A percentile compares a stretch with the other conserved stretches of the same genome.
These are phyloP conservation scores for Microcera coccophila DNA, from an alignment of 2,329 filamentous ascomycete species.

Conservation along the genomic window DNA sequence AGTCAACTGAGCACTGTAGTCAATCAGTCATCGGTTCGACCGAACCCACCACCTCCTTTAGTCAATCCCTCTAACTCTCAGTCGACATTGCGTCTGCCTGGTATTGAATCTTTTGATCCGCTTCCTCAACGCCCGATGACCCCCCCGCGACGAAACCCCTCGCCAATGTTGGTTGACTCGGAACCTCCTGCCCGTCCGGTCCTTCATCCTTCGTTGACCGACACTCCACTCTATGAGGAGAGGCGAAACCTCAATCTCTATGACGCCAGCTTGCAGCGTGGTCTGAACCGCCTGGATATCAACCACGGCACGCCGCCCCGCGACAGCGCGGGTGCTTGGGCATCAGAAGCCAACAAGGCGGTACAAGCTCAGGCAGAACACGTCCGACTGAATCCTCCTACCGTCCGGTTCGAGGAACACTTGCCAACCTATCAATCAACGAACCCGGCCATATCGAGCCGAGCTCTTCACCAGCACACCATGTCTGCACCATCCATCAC, in stretches of 20 bases:
- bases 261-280: conserved; percentile 63
- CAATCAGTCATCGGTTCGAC: conserved; percentile 60
- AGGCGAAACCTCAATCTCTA: conserved; percentile 54
- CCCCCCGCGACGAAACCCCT: conserved; percentile 61
- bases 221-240: conserved; percentile 39
- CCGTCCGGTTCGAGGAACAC: conserved; percentile 54
- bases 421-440: conserved; percentile 33
- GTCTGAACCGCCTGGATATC: conserved; percentile 64
- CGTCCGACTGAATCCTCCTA: conserved; percentile 41
- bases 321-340: conserved; percentile 54
- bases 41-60: conserved; percentile 49
- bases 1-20: conserved; percentile 75
- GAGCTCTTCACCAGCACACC: conserved; percentile 51
- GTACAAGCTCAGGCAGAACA: conserved; percentile 54
- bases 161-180: conserved; percentile 73
- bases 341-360: conserved; percentile 52
- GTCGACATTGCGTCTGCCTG: conserved; percentile 67
- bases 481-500: conserved; percentile 56
- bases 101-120: conserved; percentile 88
- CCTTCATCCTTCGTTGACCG: conserved; percentile 27
- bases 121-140: conserved; percentile 60
- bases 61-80: conserved; percentile 49
- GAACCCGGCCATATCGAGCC: conserved; percentile 27
- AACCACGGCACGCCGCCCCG: conserved; percentile 47
- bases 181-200: conserved; percentile 36